Evolutionary conservation across 257 asterid species (phyloP).

Genomic region (Solanum phureja): DNA sequence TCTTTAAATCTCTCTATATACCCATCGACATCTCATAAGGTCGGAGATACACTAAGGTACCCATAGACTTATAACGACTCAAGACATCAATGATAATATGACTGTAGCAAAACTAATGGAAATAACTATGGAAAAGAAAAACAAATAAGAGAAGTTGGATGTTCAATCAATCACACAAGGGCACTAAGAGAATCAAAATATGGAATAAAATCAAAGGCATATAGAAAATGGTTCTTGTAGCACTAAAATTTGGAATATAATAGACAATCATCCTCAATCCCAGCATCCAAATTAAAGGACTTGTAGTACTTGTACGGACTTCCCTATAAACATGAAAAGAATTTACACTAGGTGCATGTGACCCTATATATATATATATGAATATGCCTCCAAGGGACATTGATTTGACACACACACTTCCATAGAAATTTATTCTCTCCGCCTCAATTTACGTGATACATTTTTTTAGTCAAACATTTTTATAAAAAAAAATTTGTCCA

Average conservation of each 20-base stretch:
- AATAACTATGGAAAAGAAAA: not conserved
- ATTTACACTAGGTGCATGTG: not conserved
- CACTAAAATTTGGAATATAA: not conserved
- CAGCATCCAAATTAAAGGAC: not conserved
- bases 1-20: not conserved
- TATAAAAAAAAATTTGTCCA: not conserved
- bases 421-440: not conserved
- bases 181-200: not conserved
- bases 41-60: not conserved
- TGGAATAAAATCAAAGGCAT: not conserved
- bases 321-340: not conserved
- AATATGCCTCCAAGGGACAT: not conserved
- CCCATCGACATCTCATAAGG: not conserved
- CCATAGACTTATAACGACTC: not conserved
- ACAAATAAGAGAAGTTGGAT: not conserved
- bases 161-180: not conserved
- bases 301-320: not conserved
- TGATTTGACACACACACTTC: not conserved
- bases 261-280: not conserved
- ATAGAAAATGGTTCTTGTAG: not conserved
- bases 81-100: not conserved
- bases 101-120: not conserved
- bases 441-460: rapidly evolving
- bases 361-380: not conserved
- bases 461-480: not conserved